Evolutionary conservation across 371 early-diverging fungal genomes (phyloP).

Genomic region (Coemansia sp.): DNA sequence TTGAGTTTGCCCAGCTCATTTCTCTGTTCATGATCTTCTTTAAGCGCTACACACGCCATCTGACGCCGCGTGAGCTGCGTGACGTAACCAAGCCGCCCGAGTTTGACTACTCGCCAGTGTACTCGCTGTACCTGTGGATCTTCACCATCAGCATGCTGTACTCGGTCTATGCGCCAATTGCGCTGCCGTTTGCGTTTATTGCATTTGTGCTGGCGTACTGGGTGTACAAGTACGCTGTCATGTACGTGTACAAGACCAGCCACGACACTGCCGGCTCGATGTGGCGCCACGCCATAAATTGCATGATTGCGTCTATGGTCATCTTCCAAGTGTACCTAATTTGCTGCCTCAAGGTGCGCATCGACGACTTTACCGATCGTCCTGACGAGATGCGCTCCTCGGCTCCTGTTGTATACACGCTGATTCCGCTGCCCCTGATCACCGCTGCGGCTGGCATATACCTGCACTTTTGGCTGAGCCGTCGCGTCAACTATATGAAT

Average conservation of each 20-base stretch:
- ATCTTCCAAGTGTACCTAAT: slow-evolving; percentile 70
- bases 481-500: slow-evolving; percentile 56
- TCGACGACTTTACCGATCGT: slow-evolving; percentile 57
- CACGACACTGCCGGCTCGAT: slow-evolving; percentile 75
- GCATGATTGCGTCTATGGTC: slow-evolving; percentile 61
- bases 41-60: slow-evolving; percentile 58
- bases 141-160: slow-evolving; percentile 77
- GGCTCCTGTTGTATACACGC: slow-evolving; percentile 52
- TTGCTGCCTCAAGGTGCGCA: slow-evolving; percentile 53
- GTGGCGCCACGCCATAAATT: slow-evolving; percentile 74
- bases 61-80: slow-evolving; percentile 73
- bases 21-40: slow-evolving; percentile 62
- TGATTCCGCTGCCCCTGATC: slow-evolving; percentile 63
- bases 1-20: slow-evolving; percentile 70
- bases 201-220: slow-evolving; percentile 67
- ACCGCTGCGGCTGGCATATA: slow-evolving; percentile 61
- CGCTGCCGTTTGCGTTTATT: slow-evolving; percentile 68
- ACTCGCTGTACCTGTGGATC: slow-evolving; percentile 70
- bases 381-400: slow-evolving; percentile 48
- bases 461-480: slow-evolving; percentile 54
- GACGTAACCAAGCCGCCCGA: slow-evolving; percentile 65
- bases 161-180: slow-evolving; percentile 72
- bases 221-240: slow-evolving; percentile 73
- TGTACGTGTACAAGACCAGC: slow-evolving; percentile 70
- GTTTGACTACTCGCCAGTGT: slow-evolving; percentile 70